Evolutionary conservation across 768 basidiomycete species (phyloP), one percentile per base, ranked within the genome.

Genomic region (Lyophyllum semitale): DNA sequence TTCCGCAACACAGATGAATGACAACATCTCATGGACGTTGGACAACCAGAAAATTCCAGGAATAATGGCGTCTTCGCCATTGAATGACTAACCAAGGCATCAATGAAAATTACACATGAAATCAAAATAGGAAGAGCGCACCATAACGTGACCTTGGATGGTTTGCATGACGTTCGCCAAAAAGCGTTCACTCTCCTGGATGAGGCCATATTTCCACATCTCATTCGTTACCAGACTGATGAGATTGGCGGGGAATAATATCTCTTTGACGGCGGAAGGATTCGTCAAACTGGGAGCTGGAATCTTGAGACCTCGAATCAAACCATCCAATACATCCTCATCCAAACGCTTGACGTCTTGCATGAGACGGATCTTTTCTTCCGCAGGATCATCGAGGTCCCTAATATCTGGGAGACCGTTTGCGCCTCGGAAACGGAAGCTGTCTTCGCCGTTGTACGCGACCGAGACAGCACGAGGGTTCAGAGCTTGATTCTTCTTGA

Each of bases 41-140:
- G 97, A 98, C n/a, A 99, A 78, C 97, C 97, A 99, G 81, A 92
- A 99, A 62, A 98, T 91, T 35, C 97, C 97, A 6, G 97, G 97
- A 33, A 95, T 77, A 57, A 99, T 93, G 15, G 95, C 89, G 53
- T 98, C 97, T 71, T 99, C 97, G 58, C 94, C 88, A 13, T 82
- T 81, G 77, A 93, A 97, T 13, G 90, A 92, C 92, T 94, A 8
- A 45, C 3, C 50, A 48, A 18, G 33, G 65, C n/a, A 41, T 56
- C 9, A 54, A n/a, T 23, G 44, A 15, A 5, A 18, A 38, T 18
- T 17, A 29, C 11, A 18, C 9, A 18, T 33, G 27, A 45, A 58
- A 59, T 44, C 58, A 38, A 59, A 33, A 59, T 8, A 54, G 22
- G 29, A 48, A 5, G n/a, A 40, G 81, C 90, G 63, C 58, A 95